phyloP scores from a whole-genome alignment of 108 stramenopile genomes.

The Cyclostephanos tholiformis region DNA sequence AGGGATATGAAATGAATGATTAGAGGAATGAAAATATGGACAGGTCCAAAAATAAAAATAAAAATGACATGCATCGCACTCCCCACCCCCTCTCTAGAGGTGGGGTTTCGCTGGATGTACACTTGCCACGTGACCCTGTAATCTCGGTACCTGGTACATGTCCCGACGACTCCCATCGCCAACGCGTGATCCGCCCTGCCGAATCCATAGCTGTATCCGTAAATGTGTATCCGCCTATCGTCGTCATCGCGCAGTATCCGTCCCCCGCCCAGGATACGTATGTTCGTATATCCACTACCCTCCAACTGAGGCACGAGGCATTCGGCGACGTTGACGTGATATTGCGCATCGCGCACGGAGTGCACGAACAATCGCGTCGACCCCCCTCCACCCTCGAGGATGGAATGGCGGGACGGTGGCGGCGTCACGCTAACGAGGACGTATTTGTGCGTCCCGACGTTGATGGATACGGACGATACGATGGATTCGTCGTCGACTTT shows the following conservation, averaged over 20 bases:
- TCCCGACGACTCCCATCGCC: constrained; percentile 58
- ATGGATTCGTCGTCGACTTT: constrained; percentile 11
- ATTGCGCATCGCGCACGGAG: constrained; percentile 57
- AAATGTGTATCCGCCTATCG: constrained; percentile 63
- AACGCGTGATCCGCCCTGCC: constrained; percentile 76
- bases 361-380: constrained; percentile 64
- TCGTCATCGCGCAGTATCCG: constrained; percentile 57
- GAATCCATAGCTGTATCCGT: constrained; percentile 83
- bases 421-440: constrained; percentile 64
- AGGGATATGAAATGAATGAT: too few relatives aligned
- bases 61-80: too few relatives aligned
- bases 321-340: constrained; percentile 85
- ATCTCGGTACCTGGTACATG: constrained; percentile 55
- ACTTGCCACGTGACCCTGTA: constrained; percentile 60
- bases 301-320: constrained; percentile 64
- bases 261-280: constrained; percentile 78
- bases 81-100: too few relatives aligned
- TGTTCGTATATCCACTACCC: constrained; percentile 56
- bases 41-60: too few relatives aligned
- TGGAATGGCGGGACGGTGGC: constrained; percentile 13
- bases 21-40: too few relatives aligned
- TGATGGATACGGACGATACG: constrained; percentile 70
- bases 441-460: constrained; percentile 81
- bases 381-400: too few relatives aligned
- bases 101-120: constrained; percentile 65